Percentiles rank a stretch among this genome's conserved stretches.
phyloP scores from a whole-genome alignment of 805 yeast genomes.

The Pichia deserticola region DNA sequence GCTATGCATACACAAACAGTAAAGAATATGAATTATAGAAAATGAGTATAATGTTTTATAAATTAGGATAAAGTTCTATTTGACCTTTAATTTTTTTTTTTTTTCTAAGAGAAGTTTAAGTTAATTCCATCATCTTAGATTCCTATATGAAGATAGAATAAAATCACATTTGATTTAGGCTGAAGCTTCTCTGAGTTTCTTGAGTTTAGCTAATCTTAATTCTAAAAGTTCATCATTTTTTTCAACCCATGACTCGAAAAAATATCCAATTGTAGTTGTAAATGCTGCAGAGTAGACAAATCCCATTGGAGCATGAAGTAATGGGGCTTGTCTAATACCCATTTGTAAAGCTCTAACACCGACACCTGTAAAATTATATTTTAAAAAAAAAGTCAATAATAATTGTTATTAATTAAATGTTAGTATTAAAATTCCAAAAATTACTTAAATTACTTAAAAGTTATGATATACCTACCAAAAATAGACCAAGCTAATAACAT shows the following conservation, averaged over 20 bases:
- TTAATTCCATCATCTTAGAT: too few species aligned
- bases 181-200: slow-evolving; percentile 30
- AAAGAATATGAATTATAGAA: too few species aligned
- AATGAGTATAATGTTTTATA: too few species aligned
- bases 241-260: slow-evolving; percentile 32
- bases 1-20: too few species aligned
- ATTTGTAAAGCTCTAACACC: slow-evolving; percentile 38
- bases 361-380: slow-evolving; percentile 24
- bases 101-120: too few species aligned
- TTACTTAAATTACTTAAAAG: background rate
- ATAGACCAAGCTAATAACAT: slow-evolving; percentile 32
- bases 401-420: background rate
- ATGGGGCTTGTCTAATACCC: slow-evolving; percentile 36
- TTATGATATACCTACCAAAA: slow-evolving; percentile 25
- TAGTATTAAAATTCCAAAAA: background rate
- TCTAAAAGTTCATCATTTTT: slow-evolving; percentile 32
- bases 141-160: too few species aligned
- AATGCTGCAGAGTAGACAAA: slow-evolving; percentile 37
- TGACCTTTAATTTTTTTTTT: too few species aligned
- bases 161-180: slow-evolving; percentile 1
- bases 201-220: slow-evolving; percentile 29
- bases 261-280: slow-evolving; percentile 37
- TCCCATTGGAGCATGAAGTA: slow-evolving; percentile 32
- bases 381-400: background rate
- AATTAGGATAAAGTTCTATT: too few species aligned